Evolutionary conservation across 805 yeast genomes (phyloP).

Genomic region (Ogataea dorogensis): DNA sequence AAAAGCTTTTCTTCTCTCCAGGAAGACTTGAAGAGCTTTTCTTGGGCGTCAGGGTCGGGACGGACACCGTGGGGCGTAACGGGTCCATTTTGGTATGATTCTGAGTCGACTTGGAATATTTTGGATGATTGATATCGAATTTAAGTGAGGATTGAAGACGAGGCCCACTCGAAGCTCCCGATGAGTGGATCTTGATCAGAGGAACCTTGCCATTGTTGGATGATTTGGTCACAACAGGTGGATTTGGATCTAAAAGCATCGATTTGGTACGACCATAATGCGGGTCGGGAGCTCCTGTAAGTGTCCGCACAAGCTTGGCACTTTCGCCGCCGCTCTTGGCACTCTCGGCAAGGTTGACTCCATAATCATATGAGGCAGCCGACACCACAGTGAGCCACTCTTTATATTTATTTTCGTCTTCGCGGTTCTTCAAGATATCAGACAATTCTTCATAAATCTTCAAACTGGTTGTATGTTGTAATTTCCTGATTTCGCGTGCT

Average conservation of each 20-base stretch:
- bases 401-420: slow-evolving; percentile 31
- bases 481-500: slow-evolving; percentile 23
- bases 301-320: slow-evolving; percentile 39
- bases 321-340: slow-evolving; percentile 38
- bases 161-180: slow-evolving; percentile 21
- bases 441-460: slow-evolving; percentile 27
- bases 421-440: slow-evolving; percentile 21
- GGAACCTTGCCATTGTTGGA: slow-evolving; percentile 11
- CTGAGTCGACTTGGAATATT: slow-evolving; percentile 16
- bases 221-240: slow-evolving; percentile 10
- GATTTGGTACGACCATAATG: slow-evolving; percentile 27
- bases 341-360: slow-evolving; percentile 36
- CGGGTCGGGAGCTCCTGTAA: slow-evolving; percentile 42
- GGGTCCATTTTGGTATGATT: slow-evolving; percentile 7
- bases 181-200: slow-evolving; percentile 13
- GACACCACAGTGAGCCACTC: slow-evolving; percentile 31
- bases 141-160: slow-evolving; percentile 22
- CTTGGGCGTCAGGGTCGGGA: slow-evolving; percentile 5
- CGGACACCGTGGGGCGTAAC: slow-evolving; percentile 4
- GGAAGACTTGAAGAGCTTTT: not conserved
- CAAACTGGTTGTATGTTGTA: slow-evolving; percentile 27
- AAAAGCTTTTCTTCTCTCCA: slow-evolving; percentile 18
- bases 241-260: slow-evolving; percentile 32
- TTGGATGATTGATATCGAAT: slow-evolving; percentile 24
- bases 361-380: slow-evolving; percentile 34